These are phyloP conservation scores for Sistotremastrum niveocremeum DNA, from an alignment of 768 basidiomycete species.

Conservation along the genomic window DNA sequence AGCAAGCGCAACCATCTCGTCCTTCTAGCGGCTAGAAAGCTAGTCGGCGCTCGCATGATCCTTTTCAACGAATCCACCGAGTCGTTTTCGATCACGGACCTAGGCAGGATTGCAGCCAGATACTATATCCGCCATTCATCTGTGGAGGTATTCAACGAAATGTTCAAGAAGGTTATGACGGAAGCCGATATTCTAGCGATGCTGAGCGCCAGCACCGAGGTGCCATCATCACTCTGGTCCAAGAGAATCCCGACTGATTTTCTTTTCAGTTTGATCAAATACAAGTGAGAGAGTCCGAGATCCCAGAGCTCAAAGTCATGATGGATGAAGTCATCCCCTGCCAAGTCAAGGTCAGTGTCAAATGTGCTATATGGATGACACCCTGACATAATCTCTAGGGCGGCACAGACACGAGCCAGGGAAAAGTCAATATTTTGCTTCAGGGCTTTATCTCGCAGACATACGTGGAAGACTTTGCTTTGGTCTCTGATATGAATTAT, in stretches of 20 bases:
- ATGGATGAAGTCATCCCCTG: slow-evolving; percentile 57
- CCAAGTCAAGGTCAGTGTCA: slow-evolving; percentile 40
- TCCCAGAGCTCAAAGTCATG: slow-evolving; percentile 64
- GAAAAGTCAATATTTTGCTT: slow-evolving; percentile 90
- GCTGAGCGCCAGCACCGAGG: slow-evolving; percentile 87
- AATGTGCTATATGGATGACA: neutral
- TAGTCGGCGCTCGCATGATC: slow-evolving; percentile 72
- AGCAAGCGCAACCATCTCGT: slow-evolving; percentile 59
- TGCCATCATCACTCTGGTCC: slow-evolving; percentile 13
- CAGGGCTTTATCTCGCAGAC: slow-evolving; percentile 79
- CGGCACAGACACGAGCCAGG: slow-evolving; percentile 48
- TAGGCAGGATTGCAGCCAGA: slow-evolving; percentile 92
- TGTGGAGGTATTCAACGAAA: slow-evolving; percentile 73
- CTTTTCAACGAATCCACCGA: slow-evolving; percentile 46
- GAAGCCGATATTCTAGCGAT: slow-evolving; percentile 85
- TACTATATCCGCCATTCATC: slow-evolving; percentile 86
- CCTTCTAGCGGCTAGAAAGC: slow-evolving; percentile 44
- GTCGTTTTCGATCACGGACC: slow-evolving; percentile 63
- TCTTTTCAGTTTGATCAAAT: slow-evolving; percentile 76
- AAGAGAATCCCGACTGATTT: slow-evolving; percentile 1
- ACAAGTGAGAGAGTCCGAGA: slow-evolving; percentile 82
- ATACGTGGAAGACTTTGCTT: slow-evolving; percentile 84
- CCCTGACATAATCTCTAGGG: slow-evolving; percentile 28
- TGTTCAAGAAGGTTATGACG: slow-evolving; percentile 71
- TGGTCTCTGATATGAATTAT: slow-evolving; percentile 91